Evolutionary conservation across 805 yeast species (phyloP), one percentile per base, ranked within the genome.

Genomic region (Candida sonorensis): DNA sequence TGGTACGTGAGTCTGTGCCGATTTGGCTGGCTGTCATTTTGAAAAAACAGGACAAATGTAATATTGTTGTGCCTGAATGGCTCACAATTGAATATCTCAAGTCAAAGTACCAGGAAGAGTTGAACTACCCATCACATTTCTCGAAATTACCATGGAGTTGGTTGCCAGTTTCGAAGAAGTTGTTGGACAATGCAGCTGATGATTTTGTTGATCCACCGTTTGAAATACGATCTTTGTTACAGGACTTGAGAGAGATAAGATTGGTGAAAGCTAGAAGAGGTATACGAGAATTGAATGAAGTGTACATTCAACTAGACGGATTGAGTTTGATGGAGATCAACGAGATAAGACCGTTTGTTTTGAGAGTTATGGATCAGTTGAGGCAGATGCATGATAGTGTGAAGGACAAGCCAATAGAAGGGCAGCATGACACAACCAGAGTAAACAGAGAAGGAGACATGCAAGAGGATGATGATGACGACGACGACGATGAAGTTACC

Each of bases 21-120:
- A 41, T 90, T 2, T 92, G 97, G 97, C 62, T 84, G 14, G 97
- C 97, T 0, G 52, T 88, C 7, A 61, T 88, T 14, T 62, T 92
- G 30, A 86, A 85, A 49, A 76, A 79, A 29, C 97, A 92, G 54
- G 80, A 77, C 29, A 80, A 87, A 47, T 86, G 97, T 57, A 81
- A 78, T 40, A 76, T 92, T 3, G 77, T 85, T 7, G 80, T 87
- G 10, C 98, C 98, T 0, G 67, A 63, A 1, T 92, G 98, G 98
- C 65, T 92, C 8, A 70, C 68, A 8, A 56, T 72, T 29, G 62
- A 63, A 13, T 64, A 63, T 30, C 55, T 90, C 35, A 70, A 71
- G 33, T 66, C 62, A 5, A 64, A 69, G 26, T 75, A 81, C 44
- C 84, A 80, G 14, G 78, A 72, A 38, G 97, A 90, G 50, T 61